Evolutionary conservation across 345 rosid species (phyloP).

Genomic region (Syzygium jambos): DNA sequence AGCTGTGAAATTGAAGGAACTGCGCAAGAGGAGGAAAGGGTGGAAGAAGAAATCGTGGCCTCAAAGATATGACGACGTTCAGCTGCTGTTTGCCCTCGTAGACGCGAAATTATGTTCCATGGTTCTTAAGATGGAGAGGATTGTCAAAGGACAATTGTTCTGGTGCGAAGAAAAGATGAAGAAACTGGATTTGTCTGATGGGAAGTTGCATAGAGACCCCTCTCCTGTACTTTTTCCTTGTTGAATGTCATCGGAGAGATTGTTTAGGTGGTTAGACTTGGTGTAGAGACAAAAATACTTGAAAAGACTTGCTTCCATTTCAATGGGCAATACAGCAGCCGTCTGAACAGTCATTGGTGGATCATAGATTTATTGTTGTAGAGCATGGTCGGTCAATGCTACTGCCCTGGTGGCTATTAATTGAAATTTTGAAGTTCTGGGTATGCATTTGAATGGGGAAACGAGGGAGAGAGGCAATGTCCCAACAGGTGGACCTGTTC

Average conservation of each 20-base stretch:
- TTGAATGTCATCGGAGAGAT: conserved; percentile 10
- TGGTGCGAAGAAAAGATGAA: conserved; percentile 99
- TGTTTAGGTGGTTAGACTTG: not conserved
- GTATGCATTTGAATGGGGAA: not conserved
- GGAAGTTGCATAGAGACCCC: conserved; percentile 71
- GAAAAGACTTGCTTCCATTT: not conserved
- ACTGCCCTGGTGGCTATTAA: not conserved
- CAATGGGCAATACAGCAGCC: not conserved
- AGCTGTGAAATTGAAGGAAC: conserved; percentile 56
- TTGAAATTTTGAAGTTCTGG: not conserved
- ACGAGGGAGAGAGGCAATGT: not conserved
- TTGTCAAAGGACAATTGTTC: conserved; percentile 64
- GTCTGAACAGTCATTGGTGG: not conserved
- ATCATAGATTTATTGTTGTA: not conserved
- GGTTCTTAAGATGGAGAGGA: conserved; percentile 65
- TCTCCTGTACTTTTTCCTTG: conserved; percentile 83
- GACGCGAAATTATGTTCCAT: conserved; percentile 58
- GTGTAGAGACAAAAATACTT: not conserved
- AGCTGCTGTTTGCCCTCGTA: conserved; percentile 56
- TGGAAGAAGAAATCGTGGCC: conserved; percentile 91
- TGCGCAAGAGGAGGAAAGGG: conserved; percentile 55
- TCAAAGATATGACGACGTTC: conserved; percentile 42
- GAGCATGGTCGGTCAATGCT: not conserved
- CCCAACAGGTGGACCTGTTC: not conserved
- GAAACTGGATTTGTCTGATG: conserved; percentile 45